Percentiles rank a stretch among this genome's conserved stretches.
Conservation (phyloP, 1,284 basidiomycete species). For the Lignosus rhinocerotis region DNA sequence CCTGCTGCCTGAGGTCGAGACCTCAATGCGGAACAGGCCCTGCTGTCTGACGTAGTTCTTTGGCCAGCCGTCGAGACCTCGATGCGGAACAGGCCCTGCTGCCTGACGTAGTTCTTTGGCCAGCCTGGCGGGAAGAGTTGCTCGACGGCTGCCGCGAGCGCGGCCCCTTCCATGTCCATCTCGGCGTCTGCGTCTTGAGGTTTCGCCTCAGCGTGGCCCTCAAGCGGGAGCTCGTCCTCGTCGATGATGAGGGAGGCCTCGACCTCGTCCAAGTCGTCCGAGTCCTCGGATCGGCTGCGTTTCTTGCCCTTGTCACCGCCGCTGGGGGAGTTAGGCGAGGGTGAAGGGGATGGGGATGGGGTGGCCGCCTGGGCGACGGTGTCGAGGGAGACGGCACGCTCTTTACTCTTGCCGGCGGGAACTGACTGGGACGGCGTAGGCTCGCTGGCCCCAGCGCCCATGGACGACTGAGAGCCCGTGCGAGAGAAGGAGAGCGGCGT, state of each 20-base stretch:
- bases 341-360: neutral
- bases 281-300: slow-evolving; percentile 10
- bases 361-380: neutral
- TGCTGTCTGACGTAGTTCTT: neutral
- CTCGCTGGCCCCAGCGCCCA: too few species aligned
- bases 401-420: neutral
- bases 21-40: too few species aligned
- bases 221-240: neutral
- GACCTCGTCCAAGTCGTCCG: slow-evolving; percentile 1
- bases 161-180: neutral
- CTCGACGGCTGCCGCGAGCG: neutral
- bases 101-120: neutral
- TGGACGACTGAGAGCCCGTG: neutral
- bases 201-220: too few species aligned
- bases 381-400: neutral
- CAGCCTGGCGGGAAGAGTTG: neutral
- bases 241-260: neutral
- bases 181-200: neutral
- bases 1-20: too few species aligned
- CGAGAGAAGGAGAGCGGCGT: neutral
- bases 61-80: too few species aligned
- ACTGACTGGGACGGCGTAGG: neutral
- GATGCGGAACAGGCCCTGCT: too few species aligned
- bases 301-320: slow-evolving; percentile 16
- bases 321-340: too few species aligned